phyloP scores from a whole-genome alignment of 306 rosid genomes.

The Rubus parviflorus region DNA sequence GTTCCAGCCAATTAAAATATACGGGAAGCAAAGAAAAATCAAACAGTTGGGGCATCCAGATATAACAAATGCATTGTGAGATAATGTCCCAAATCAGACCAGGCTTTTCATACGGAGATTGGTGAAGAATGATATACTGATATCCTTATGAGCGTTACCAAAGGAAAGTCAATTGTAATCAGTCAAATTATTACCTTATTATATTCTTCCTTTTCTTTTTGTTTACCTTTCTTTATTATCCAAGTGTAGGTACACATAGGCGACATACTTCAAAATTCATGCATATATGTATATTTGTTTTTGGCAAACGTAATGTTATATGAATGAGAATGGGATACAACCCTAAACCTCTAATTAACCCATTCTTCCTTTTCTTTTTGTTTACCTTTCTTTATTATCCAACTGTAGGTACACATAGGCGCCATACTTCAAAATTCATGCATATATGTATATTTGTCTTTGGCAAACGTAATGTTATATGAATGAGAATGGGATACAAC shows the following conservation, averaged over 20 bases:
- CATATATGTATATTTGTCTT: not conserved
- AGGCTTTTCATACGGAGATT: not conserved
- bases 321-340: not conserved
- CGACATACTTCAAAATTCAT: not conserved
- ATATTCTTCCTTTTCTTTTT: too few relatives aligned
- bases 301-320: too few relatives aligned
- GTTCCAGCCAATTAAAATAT: not conserved
- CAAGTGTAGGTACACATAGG: not conserved
- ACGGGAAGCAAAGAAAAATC: not conserved
- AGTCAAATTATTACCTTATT: not conserved
- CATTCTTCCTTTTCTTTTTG: too few relatives aligned
- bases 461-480: too few relatives aligned
- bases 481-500: not conserved
- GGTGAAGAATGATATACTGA: slow-evolving; percentile 5
- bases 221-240: not conserved
- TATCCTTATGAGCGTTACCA: not conserved
- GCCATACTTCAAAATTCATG: not conserved
- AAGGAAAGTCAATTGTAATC: not conserved
- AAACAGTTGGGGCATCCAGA: not conserved
- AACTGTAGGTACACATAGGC: not conserved
- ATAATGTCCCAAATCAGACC: slow-evolving; percentile 8
- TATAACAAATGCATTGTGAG: slow-evolving; percentile 4
- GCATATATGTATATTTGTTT: not conserved
- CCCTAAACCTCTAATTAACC: not conserved
- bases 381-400: not conserved